Percentiles rank a stretch among this genome's conserved stretches.
Evolutionary conservation across 139 green algal species (phyloP).

Genomic region (Tetradesmus lagerheimii): DNA sequence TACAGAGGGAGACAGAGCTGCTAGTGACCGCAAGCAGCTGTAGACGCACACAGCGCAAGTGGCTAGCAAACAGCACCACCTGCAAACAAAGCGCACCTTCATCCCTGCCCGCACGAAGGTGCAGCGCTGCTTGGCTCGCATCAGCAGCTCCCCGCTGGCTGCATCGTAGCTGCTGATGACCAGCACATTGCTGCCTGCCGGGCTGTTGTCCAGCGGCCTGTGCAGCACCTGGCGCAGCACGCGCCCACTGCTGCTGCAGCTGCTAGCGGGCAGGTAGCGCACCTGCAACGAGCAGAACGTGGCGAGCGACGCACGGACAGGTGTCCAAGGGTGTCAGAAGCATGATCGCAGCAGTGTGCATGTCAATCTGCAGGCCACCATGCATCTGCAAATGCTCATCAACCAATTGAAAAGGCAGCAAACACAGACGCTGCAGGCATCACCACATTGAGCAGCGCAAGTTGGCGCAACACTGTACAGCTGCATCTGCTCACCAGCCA

Average conservation of each 20-base stretch:
- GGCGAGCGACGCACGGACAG: too few relatives aligned
- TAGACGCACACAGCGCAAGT: not conserved
- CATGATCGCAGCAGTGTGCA: not conserved
- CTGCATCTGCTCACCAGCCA: conserved; percentile 55
- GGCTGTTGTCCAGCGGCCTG: conserved; percentile 22
- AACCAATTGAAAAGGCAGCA: too few relatives aligned
- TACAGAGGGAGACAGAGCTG: too few relatives aligned
- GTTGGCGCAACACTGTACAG: not conserved
- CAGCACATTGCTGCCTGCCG: conserved; percentile 34
- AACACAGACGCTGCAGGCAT: too few relatives aligned
- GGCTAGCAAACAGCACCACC: too few relatives aligned
- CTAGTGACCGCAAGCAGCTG: not conserved
- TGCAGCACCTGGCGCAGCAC: conserved; percentile 57
- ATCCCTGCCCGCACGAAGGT: not conserved
- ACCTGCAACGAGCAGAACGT: not conserved
- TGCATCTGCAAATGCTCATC: too few relatives aligned
- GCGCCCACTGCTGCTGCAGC: conserved; percentile 28
- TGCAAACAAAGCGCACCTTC: conserved; percentile 47
- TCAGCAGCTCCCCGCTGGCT: conserved; percentile 47
- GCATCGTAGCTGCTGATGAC: conserved; percentile 52
- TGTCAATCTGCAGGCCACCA: not conserved
- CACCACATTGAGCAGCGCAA: too few relatives aligned
- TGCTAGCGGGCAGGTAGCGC: not conserved
- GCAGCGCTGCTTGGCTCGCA: conserved; percentile 58
- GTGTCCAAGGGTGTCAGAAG: not conserved